phyloP scores from a whole-genome alignment of 2,329 filamentous ascomycete species.

The Xylariomycetidae sp. region DNA sequence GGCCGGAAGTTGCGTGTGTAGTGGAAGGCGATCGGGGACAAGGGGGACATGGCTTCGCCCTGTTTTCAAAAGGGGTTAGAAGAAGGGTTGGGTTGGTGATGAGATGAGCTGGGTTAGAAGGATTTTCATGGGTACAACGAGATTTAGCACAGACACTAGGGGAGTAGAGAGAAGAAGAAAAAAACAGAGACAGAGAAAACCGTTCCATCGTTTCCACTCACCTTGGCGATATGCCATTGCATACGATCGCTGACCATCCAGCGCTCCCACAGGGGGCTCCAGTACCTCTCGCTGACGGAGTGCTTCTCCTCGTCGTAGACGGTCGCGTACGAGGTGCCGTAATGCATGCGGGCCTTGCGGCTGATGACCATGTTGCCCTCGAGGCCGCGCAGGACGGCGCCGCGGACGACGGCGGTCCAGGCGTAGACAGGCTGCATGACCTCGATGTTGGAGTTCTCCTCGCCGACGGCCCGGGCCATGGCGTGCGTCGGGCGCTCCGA shows the following conservation, averaged over 20 bases:
- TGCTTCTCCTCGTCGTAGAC: slow-evolving; percentile 75
- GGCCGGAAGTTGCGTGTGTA: slow-evolving; percentile 82
- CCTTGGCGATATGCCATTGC: slow-evolving; percentile 83
- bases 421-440: slow-evolving; percentile 80
- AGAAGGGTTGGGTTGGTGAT: not conserved
- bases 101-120: too few relatives aligned
- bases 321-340: slow-evolving; percentile 77
- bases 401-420: slow-evolving; percentile 76
- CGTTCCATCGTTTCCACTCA: too few relatives aligned
- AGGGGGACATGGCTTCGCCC: slow-evolving; percentile 72
- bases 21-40: slow-evolving; percentile 72
- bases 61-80: slow-evolving; percentile 24
- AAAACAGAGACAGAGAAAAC: slow-evolving; percentile 6
- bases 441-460: slow-evolving; percentile 56
- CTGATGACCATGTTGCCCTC: slow-evolving; percentile 78
- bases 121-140: not conserved
- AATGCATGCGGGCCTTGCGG: slow-evolving; percentile 69
- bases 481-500: slow-evolving; percentile 67
- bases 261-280: slow-evolving; percentile 73
- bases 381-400: slow-evolving; percentile 68
- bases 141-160: not conserved
- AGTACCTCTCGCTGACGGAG: slow-evolving; percentile 68
- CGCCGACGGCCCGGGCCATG: slow-evolving; percentile 39
- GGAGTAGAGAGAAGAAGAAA: not conserved
- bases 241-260: slow-evolving; percentile 82